phyloP scores from a whole-genome alignment of 78 protist genomes.

The Tieghemostelium lacteum region DNA sequence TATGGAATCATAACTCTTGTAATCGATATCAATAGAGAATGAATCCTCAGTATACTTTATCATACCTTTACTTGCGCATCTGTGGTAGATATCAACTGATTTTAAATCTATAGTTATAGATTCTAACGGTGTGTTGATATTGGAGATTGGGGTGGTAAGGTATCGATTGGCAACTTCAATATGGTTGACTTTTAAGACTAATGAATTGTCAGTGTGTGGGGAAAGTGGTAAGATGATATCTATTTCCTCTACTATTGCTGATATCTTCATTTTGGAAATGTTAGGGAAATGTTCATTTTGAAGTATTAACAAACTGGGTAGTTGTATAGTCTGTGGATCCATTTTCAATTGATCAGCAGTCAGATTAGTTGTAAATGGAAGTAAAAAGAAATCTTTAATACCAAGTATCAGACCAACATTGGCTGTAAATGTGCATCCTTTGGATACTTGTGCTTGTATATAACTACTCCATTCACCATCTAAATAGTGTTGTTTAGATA shows the following conservation, averaged over 20 bases:
- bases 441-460: not conserved
- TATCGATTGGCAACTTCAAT: not conserved
- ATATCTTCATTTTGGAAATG: conserved; percentile 8
- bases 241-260: not conserved
- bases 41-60: not conserved
- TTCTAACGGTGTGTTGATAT: not conserved
- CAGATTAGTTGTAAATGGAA: conserved; percentile 42
- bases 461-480: conserved; percentile 26
- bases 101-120: not conserved
- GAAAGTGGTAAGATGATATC: conserved; percentile 44
- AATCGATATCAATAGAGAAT: conserved; percentile 16
- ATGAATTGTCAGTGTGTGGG: not conserved
- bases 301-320: not conserved
- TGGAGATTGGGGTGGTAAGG: not conserved
- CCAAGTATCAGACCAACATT: conserved; percentile 32
- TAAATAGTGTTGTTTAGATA: too few relatives aligned
- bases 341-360: not conserved
- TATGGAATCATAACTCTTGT: conserved; percentile 21
- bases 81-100: not conserved
- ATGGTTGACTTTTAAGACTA: not conserved
- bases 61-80: not conserved
- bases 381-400: conserved; percentile 65
- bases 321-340: not conserved
- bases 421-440: not conserved
- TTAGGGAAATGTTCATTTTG: too few relatives aligned